A percentile compares a stretch with the other conserved stretches of the same genome.
These are phyloP conservation scores for Endogone sp. DNA, from an alignment of 192 early-diverging fungal genomes.

Conservation along the genomic window DNA sequence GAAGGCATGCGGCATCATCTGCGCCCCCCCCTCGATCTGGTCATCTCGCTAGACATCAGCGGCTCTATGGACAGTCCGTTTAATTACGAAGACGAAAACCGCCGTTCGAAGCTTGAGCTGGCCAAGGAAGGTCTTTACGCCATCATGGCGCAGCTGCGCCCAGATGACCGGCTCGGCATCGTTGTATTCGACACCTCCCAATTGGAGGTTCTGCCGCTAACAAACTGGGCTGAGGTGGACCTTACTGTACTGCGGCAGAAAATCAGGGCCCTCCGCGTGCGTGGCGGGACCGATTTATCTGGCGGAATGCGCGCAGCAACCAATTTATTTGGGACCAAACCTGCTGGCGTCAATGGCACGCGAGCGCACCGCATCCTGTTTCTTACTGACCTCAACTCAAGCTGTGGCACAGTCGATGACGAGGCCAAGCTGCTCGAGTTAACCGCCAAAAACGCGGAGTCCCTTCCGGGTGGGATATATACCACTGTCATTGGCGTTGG, in stretches of 20 bases:
- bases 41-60: neutral
- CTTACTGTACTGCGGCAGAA: neutral
- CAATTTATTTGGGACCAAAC: neutral
- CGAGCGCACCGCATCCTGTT: neutral
- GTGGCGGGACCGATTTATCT: neutral
- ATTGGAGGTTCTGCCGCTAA: neutral
- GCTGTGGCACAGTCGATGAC: neutral
- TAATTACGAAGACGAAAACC: neutral
- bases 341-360: neutral
- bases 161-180: neutral
- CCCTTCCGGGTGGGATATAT: neutral
- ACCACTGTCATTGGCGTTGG: neutral
- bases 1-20: neutral
- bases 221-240: neutral
- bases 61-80: neutral
- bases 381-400: neutral
- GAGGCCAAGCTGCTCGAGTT: neutral
- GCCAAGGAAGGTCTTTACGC: neutral
- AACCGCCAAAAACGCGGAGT: neutral
- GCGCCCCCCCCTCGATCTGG: neutral
- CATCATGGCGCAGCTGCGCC: neutral
- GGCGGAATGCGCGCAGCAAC: neutral
- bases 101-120: neutral
- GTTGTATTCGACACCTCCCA: neutral
- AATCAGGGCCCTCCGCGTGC: neutral